Evolutionary conservation across 768 basidiomycete genomes (phyloP), one percentile per base, ranked within the genome.

Genomic region (Leccinum uliginosum): DNA sequence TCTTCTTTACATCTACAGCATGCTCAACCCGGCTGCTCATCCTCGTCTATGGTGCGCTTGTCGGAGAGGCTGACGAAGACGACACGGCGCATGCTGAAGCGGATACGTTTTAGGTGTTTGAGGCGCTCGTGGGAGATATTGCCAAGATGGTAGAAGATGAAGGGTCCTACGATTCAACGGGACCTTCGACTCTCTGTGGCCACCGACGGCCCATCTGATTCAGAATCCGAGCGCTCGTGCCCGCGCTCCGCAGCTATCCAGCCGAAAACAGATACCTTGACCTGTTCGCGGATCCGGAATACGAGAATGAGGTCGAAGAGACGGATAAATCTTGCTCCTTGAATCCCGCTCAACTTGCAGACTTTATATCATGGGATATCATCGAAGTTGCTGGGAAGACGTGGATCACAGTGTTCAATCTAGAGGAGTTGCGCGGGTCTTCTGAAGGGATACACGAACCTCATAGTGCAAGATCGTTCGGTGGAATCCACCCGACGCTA

Each of bases 51-150:
- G 78, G 79, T 8, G 81, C 80, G 0, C 72, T 90, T 49, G 70
- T 74, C 17, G 80, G 82, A 64, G 89, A 91, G 64, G 75, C 83
- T 1, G 80, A 87, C 14, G 70, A 78, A 0, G 79, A 81, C 52
- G 85, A 88, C 47, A 67, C 80, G 11, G 76, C 80, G 0, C 87
- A 91, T 66, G 79, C 79, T 5, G 90, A 92, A 68, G 89, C 90
- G 3, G 90, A 92, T 63, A 80, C 85, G 0, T 91, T 92, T 67
- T 92, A 90, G 90, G 64, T 91, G 6, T 87, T 91, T 55, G 88
- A 91, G 67, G 80, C 83, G 0, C 76, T 91, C 62, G 73, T 90
- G 0, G 83, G 84, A 27, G 89, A 91, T 63, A 81, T 91, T 50
- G 75, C 81, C 1, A 89, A 89, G 51, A 67, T 92, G 17, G 85